Base-by-base conservation (phyloP, 2,329 filamentous ascomycete genomes). In the Pseudogymnoascus destructans region DNA sequence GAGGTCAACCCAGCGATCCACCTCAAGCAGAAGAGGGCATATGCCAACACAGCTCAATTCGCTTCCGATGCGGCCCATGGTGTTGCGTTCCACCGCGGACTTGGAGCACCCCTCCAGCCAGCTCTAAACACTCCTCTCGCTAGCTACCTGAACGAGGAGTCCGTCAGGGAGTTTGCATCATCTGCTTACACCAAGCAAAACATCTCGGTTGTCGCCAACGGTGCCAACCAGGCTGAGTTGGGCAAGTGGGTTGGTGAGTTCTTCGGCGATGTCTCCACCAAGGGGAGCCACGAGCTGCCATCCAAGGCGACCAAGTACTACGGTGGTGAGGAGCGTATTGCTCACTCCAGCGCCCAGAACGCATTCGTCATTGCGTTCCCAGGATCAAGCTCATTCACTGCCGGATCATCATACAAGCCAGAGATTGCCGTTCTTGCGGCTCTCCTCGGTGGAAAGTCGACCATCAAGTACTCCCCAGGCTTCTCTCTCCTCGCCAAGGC, bases 381-480 rank as follows among this genome's bases (percentile, higher is more conserved):
- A 59, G 91, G 92, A 61, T 90, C 89, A 63, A 87, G 89, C 74
- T 84, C 85, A 35, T 81, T 81, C 68, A 84, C 82, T 36, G 71
- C 77, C 55, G 79, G 79, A 66, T 78, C 79, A 63, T 83, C 82
- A 67, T 89, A 88, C 79, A 95, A 95, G 79, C 88, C 93, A 59
- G 91, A 96, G 75, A 81, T 89, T 63, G 81, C 86, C 63, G 90
- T 98, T 63, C 84, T 98, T 59, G 83, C 87, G 59, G 84, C 90
- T 63, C 84, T 98, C 17, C 86, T 98, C 57, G 93, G 93, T 69
- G 93, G 92, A 62, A 77, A 95, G 73, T 87, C 90, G 58, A 86
- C 77, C 73, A 90, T 97, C 78, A 98, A 97, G 79, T 98, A 92
- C 92, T 85, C 89, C 57, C 76, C 89, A 63, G 93, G 93, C 67